Evolutionary conservation across 2,329 filamentous ascomycete species (phyloP), one percentile per base, ranked within the genome.

Genomic region (Trichophaea hybrida): DNA sequence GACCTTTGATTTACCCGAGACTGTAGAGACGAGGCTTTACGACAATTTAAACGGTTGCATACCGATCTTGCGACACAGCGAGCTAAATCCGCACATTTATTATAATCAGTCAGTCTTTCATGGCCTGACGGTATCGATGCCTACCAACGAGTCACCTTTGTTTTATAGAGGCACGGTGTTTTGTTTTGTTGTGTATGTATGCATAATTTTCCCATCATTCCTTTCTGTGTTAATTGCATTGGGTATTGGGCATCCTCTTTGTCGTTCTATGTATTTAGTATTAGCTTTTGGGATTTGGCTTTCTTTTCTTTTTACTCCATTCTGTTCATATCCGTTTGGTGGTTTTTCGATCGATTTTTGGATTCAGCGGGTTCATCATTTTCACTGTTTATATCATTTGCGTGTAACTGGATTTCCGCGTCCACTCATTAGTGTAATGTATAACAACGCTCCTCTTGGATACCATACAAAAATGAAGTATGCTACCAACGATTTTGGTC

Each of bases 11-110:
- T 71, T 66, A 69, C 58, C 10, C 46, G 38, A 10, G 43, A 31
- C 56, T 6, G 62, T 66, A 81, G 79, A 67, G 87, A 93, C 68
- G 82, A 85, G 65, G 86, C 86, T 17, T 79, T 86, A 67, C 79
- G 80, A 63, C 79, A 84, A 71, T 88, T 87, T 62, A 78, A 82
- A 64, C 79, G 77, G 70, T 77, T 93, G 57, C 83, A 90, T 72
- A 77, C 75, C 55, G 76, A 80, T 68, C 80, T 91, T 65, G 76
- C 82, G 65, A 75, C 78, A 59, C 83, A 88, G 74, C 79, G 77
- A 69, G 75, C 84, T 65, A 78, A 78, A 69, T 63, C 57, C 44
- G 37, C 33, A n/a, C 24, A 32, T 7, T 15, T 54, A 10, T 15
- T 15, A 38, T 54, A 38, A 40, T 50, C 13, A 24, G 24, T 24